Conservation (phyloP, 164 flowering plant genomes). For the Stephania cephalantha region DNA sequence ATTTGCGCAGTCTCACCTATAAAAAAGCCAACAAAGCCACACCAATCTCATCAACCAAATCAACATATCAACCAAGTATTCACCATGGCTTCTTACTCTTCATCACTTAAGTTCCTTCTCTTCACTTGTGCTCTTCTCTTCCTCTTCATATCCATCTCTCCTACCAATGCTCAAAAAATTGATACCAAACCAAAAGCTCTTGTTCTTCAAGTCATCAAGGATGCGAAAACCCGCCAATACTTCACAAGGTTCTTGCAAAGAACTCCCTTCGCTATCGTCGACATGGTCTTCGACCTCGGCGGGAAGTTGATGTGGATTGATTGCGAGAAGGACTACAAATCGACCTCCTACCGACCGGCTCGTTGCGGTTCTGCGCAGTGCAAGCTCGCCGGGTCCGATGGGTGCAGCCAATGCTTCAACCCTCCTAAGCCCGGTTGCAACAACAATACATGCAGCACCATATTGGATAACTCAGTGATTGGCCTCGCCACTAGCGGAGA, state of each 20-base stretch:
- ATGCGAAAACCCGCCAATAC: background rate
- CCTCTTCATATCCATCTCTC: no score
- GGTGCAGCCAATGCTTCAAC: background rate
- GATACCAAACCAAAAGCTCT: background rate
- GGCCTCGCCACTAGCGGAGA: background rate
- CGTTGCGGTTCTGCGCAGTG: background rate
- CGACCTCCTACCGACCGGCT: background rate
- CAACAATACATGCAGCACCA: slow-evolving; percentile 1
- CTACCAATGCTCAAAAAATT: background rate
- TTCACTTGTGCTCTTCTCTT: no score
- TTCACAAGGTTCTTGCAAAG: background rate
- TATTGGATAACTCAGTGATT: no score
- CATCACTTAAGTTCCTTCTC: no score
- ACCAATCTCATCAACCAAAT: no score
- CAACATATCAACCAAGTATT: no score
- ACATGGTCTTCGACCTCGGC: background rate
- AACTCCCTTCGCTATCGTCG: background rate
- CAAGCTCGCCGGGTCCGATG: background rate
- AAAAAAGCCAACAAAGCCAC: no score
- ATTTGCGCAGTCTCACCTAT: no score
- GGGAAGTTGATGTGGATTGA: background rate
- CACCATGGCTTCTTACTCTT: no score
- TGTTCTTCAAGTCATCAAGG: background rate
- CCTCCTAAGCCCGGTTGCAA: background rate
- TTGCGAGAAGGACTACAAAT: background rate